Conservation (phyloP, 805 yeast species). For the Spathaspora girioi region DNA sequence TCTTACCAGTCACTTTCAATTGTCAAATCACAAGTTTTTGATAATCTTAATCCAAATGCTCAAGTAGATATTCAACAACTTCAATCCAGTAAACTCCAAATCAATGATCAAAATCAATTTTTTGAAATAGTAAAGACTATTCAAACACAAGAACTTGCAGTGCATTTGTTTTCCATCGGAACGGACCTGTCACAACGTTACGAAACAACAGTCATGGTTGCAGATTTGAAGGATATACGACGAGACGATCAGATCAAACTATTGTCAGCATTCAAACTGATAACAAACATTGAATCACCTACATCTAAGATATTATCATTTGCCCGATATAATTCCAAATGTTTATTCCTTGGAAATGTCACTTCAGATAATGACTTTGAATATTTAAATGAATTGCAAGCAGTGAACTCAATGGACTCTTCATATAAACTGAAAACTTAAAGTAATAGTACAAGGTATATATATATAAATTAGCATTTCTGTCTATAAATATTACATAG, state of each 20-base stretch:
- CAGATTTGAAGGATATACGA: slow-evolving; percentile 1
- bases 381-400: slow-evolving; percentile 1
- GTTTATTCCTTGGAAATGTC: slow-evolving; percentile 2
- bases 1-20: slow-evolving; percentile 4
- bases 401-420: slow-evolving; percentile 7
- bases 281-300: background rate
- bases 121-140: background rate
- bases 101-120: slow-evolving; percentile 3
- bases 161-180: slow-evolving; percentile 4
- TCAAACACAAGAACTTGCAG: background rate
- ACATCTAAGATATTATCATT: background rate
- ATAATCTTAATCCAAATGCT: background rate
- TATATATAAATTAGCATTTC: slow-evolving; percentile 5
- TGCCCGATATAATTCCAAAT: slow-evolving; percentile 1
- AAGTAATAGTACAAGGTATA: background rate
- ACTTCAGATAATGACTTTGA: background rate
- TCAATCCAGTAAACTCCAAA: slow-evolving; percentile 2
- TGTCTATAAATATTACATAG: slow-evolving; percentile 18
- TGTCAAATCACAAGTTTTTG: background rate
- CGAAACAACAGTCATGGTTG: background rate
- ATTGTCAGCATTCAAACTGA: background rate
- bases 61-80: background rate
- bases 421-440: slow-evolving; percentile 12
- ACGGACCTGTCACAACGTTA: background rate
- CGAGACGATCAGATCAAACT: background rate